phyloP scores from a whole-genome alignment of 768 basidiomycete species.

The Tulasnella sp. region DNA sequence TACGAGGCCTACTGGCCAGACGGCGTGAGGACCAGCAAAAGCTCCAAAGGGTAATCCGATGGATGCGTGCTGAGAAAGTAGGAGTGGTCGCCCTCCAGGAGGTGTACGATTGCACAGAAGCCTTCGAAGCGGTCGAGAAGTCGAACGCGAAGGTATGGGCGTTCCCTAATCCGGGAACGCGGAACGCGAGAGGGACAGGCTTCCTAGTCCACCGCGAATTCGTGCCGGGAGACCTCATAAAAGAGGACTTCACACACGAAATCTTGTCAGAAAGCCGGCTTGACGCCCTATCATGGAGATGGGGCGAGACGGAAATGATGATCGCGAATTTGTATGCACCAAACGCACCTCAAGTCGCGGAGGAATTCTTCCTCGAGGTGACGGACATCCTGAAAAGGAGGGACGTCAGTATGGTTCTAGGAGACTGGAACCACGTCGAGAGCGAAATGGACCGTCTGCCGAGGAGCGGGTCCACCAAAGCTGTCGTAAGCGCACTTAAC shows the following conservation, averaged over 20 bases:
- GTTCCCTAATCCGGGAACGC: background rate
- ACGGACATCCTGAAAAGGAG: background rate
- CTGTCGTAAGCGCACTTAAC: background rate
- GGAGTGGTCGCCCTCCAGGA: slow-evolving; percentile 4
- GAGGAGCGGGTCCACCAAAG: background rate
- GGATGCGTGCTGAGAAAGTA: background rate
- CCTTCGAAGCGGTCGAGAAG: background rate
- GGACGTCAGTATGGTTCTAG: background rate
- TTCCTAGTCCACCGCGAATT: background rate
- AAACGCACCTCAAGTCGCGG: background rate
- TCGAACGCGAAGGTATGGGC: background rate
- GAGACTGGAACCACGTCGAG: slow-evolving; percentile 20
- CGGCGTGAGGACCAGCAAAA: background rate
- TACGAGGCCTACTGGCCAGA: background rate
- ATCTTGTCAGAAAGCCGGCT: background rate
- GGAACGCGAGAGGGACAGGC: background rate
- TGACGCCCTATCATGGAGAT: background rate
- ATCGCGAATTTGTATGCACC: slow-evolving; percentile 1
- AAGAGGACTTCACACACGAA: background rate
- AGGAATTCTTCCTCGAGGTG: background rate
- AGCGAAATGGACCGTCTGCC: background rate
- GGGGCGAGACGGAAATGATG: background rate
- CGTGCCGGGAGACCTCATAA: background rate
- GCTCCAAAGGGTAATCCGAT: background rate
- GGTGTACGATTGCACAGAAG: background rate